phyloP scores from a whole-genome alignment of 441 rosid species.

The Adansonia gregorii region DNA sequence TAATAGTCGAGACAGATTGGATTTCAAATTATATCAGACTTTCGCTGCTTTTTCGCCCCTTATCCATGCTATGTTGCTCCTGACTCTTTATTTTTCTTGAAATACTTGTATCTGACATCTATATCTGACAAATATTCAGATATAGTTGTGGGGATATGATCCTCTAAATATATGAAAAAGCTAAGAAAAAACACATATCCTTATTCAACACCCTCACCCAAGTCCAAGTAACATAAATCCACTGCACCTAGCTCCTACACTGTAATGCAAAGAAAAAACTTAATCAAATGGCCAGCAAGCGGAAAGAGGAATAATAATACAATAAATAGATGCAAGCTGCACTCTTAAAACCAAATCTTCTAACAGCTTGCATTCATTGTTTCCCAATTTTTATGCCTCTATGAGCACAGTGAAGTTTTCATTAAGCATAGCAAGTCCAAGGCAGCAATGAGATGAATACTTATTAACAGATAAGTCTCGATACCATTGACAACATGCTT shows the following conservation, averaged over 20 bases:
- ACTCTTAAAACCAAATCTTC: background rate
- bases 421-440: background rate
- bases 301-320: background rate
- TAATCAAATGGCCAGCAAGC: background rate
- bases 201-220: no score
- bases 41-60: background rate
- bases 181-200: no score
- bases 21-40: background rate
- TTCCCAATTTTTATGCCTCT: background rate
- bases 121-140: no score
- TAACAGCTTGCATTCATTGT: background rate
- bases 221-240: background rate
- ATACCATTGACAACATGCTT: background rate
- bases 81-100: no score
- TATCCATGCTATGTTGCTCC: background rate
- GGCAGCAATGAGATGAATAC: background rate
- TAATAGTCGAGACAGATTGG: background rate
- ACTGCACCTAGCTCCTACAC: background rate
- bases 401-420: background rate
- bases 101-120: no score
- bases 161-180: no score
- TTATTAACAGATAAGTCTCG: background rate
- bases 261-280: background rate
- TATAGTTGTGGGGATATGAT: no score
- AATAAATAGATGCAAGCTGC: background rate